Base-by-base conservation (phyloP, 2,329 filamentous ascomycete genomes). In the Colletotrichum spaethianum region DNA sequence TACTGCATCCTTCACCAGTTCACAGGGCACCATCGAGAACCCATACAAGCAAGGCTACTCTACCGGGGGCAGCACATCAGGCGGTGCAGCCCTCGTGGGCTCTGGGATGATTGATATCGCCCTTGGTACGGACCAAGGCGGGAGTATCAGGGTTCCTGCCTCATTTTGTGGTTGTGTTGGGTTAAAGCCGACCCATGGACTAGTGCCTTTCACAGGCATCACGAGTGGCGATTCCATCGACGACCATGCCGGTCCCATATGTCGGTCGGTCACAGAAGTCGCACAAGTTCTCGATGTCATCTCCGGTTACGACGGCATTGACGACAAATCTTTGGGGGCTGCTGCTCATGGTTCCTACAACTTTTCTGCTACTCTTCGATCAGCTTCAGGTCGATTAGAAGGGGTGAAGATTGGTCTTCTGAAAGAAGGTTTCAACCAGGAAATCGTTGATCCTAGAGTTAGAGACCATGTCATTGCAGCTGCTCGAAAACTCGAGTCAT, bases 161-260 rank as follows among this genome's bases (percentile, higher is more conserved):
- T 80, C 82, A 0, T 75, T 82, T 1, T 83, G 80, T 38, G 83
- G 83, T 9, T 81, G 80, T 70, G 82, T 84, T 4, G 86, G 86
- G 0, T 78, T 89, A 31, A 89, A 89, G 73, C 86, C 88, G 0
- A 89, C 86, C 0, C 83, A 86, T 66, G 84, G 86, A 0, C 78
- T 88, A 0, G 82, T 90, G 0, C 87, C 88, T 0, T 89, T 83
- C 63, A 89, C 85, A 0, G 87, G 86, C 0, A 82, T 86, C 56
- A 81, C 82, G 2, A 85, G 82, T 48, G 84, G 86, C 0, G 86
- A 88, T 69, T 82, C 86, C 0, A 82, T 86, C 1, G 84, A 88
- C 52, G 88, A 90, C 72, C 86, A 89, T 74, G 80, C 79, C 0
- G 86, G 86, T 0, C 85, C 86, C 0, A 79, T 88, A 48, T 79